Evolutionary conservation across 371 early-diverging fungal species (phyloP), one percentile per base, ranked within the genome.

Genomic region (Apophysomyces elegans): DNA sequence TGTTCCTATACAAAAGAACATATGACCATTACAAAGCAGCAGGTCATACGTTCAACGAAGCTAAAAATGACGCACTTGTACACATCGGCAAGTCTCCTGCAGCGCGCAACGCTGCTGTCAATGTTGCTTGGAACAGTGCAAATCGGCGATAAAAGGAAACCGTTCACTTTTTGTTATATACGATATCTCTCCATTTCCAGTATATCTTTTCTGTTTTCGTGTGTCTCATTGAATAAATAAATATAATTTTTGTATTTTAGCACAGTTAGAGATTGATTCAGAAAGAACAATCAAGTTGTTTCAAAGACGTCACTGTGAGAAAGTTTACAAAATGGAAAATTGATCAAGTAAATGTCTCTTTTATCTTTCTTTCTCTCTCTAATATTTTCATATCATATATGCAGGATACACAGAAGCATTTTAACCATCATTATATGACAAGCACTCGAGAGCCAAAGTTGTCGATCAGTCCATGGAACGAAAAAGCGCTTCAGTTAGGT

Each of bases 1-100:
- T 88, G n/a, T 85, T 79, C 58, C 62, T 89, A 63, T 90, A 89
- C 72, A 85, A 84, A 61, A 80, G 75, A 61, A 91, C 93, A 7
- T 86, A 91, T 75, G 77, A 76, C 56, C 91, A 92, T 71, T 93
- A 92, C 72, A 86, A 88, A 61, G 85, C 83, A 36, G 88, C 86
- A 14, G 95, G 96, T 18, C 95, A 94, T 73, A 92, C 94, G 4
- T 89, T 94, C 65, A 83, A 86, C 50, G 90, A 89, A 65, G 95
- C 96, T 57, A 93, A 93, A 75, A 80, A 84, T 9, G 92, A 95
- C 64, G 95, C 95, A 1, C 71, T 71, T 59, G 69, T 76, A 7
- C 79, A 78, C 18, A 72, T 84, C 60, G 81, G 83, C 56, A 77
- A 87, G 11, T 85, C 87, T 0, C 78, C 65, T 35, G 72, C 79